Base-by-base conservation (phyloP, 2,329 filamentous ascomycete genomes). In the Chaetomium sp. region DNA sequence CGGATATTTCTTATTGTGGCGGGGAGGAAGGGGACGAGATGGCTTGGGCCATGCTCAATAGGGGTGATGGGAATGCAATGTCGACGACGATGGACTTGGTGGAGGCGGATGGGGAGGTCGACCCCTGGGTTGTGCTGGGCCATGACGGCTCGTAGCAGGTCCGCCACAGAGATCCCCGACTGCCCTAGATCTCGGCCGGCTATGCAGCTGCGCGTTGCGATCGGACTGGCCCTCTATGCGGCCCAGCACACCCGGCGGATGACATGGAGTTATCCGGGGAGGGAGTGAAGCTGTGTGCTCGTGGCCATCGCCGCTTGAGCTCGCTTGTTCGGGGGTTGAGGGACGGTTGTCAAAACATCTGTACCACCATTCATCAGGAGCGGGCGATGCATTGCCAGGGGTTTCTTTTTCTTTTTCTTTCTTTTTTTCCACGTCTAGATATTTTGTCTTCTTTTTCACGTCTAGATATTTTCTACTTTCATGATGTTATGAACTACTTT, bases 121-220 rank as follows among this genome's bases (percentile, higher is more conserved):
- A 76, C 50, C 71, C 75, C 66, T 81, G 79, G 79, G 75, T 80
- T 42, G 74, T 81, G 73, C 73, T 81, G 70, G 77, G 63, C 76
- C 66, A 42, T 72, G 78, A 80, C 75, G 80, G 76, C 78, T 80
- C 75, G 77, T 78, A 81, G 74, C 78, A 81, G 73, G 77, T 79
- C 77, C 77, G 75, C 68, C 74, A 69, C 35, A 67, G 66, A 68
- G 65, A 66, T 72, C 72, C 72, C 74, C 55, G 67, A 62, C 63
- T 66, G 67, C 67, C 69, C 57, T 67, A 62, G 65, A 62, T 70
- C 61, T 66, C 60, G 65, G 55, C 67, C 49, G 49, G 51, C 56
- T 50, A 67, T 66, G 67, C 67, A 60, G 67, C 68, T 69, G 69
- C 67, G 68, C 42, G 68, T 65, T 71, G 69, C 67, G 53, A 42